Evolutionary conservation across 805 yeast species (phyloP).

Genomic region (Saccharomycopsis olivae): DNA sequence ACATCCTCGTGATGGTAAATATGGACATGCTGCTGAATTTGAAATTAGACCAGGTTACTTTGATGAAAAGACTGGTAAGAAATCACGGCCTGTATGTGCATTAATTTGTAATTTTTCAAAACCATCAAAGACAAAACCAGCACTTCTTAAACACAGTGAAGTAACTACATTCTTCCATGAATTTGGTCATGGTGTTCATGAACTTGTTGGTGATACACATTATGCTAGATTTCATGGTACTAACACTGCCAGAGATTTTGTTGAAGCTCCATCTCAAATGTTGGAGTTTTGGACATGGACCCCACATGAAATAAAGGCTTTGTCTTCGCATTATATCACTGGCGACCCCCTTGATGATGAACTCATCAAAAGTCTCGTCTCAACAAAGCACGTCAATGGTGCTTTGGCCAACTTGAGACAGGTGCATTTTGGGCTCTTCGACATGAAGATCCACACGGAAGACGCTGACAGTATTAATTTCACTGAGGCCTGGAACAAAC

Average conservation of each 20-base stretch:
- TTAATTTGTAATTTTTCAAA: constrained; percentile 79
- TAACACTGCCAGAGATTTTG: constrained; percentile 74
- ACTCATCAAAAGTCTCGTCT: constrained; percentile 45
- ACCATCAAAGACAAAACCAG: constrained; percentile 28
- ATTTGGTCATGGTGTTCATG: constrained; percentile 83
- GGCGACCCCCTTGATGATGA: constrained; percentile 47
- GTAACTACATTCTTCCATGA: constrained; percentile 88
- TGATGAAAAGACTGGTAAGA: constrained; percentile 31
- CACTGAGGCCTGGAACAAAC: constrained; percentile 43
- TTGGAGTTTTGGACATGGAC: constrained; percentile 87
- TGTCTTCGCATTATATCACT: constrained; percentile 59
- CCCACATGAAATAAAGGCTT: constrained; percentile 39
- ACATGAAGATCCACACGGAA: constrained; percentile 56
- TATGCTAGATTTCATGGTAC: constrained; percentile 69
- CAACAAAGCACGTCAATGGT: constrained; percentile 66
- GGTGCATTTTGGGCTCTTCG: constrained; percentile 69
- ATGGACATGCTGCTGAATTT: constrained; percentile 84
- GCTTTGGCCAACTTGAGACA: constrained; percentile 67
- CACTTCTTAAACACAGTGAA: constrained; percentile 34
- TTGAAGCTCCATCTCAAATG: constrained; percentile 87
- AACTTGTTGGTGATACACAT: constrained; percentile 53
- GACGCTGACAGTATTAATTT: constrained; percentile 28
- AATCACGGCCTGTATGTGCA: constrained; percentile 61
- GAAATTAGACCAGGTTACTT: constrained; percentile 51
- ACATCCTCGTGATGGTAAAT: constrained; percentile 80